Conservation (phyloP, 2,329 filamentous ascomycete species). For the Sclerotinia borealis region DNA sequence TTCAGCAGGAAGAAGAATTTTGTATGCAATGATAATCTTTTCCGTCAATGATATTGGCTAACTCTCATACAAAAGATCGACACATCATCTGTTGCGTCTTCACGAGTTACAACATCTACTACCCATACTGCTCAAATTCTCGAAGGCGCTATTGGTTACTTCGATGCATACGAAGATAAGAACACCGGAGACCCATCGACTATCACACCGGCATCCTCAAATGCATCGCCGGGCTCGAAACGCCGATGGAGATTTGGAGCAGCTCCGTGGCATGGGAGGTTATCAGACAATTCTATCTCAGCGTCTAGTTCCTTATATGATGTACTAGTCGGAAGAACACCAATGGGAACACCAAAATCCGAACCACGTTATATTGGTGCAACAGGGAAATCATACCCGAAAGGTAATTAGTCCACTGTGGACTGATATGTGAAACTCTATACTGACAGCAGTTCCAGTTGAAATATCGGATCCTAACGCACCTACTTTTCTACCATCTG, state of each 20-base stretch:
- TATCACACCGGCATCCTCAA: background rate
- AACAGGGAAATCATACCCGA: constrained; percentile 18
- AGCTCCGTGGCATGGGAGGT: constrained; percentile 31
- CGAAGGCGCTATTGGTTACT: constrained; percentile 22
- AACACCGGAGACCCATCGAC: background rate
- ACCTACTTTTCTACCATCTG: constrained; percentile 28
- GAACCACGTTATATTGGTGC: constrained; percentile 15
- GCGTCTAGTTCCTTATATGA: constrained; percentile 29
- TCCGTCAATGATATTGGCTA: background rate
- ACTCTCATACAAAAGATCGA: background rate
- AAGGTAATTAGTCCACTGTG: constrained; percentile 14
- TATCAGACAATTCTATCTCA: constrained; percentile 28
- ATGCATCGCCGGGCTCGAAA: constrained; percentile 8
- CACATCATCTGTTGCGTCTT: background rate
- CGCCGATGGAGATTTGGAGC: constrained; percentile 24
- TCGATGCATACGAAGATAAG: constrained; percentile 13
- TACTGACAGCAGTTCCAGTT: constrained; percentile 16
- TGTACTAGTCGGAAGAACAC: constrained; percentile 29
- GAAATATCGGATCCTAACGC: constrained; percentile 24
- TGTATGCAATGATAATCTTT: constrained; percentile 10
- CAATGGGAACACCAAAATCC: constrained; percentile 24
- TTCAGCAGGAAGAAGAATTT: constrained; percentile 12
- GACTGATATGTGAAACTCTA: background rate
- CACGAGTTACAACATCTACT: constrained; percentile 19
- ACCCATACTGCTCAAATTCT: constrained; percentile 19